Conservation (phyloP, 2,329 filamentous ascomycete species). For the Aureobasidium sp. region DNA sequence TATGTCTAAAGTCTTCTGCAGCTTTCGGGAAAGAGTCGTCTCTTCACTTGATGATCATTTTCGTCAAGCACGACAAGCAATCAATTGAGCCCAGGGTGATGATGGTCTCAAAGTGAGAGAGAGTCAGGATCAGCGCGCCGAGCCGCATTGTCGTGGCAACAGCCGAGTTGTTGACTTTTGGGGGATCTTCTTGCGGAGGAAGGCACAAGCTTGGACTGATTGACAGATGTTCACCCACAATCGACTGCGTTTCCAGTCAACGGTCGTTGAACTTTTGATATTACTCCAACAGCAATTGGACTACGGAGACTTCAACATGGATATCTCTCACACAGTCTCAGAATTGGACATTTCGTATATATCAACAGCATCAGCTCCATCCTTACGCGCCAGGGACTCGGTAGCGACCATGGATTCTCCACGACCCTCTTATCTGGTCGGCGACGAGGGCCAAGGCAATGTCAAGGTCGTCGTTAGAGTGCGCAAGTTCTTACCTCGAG, state of each 20-base stretch:
- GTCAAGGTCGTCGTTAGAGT: conserved; percentile 47
- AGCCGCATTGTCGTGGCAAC: not conserved
- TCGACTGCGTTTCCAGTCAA: conserved; percentile 5
- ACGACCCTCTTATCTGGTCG: conserved; percentile 17
- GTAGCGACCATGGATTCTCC: conserved; percentile 22
- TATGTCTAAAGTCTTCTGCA: not conserved
- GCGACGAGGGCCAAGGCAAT: conserved; percentile 38
- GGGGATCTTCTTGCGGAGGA: conserved; percentile 6
- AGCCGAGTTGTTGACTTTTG: conserved; percentile 9
- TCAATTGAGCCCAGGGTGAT: not conserved
- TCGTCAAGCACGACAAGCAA: not conserved
- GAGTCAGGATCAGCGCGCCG: not conserved
- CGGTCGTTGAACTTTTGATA: conserved; percentile 10
- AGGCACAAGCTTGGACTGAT: not conserved
- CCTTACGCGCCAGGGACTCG: conserved; percentile 33
- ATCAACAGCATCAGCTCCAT: conserved; percentile 34
- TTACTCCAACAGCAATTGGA: conserved; percentile 2
- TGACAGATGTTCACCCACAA: conserved; percentile 13
- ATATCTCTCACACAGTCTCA: not conserved
- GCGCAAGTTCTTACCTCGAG: conserved; percentile 41
- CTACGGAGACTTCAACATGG: not conserved
- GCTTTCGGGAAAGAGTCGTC: no score
- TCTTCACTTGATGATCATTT: not conserved
- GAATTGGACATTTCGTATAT: conserved; percentile 20
- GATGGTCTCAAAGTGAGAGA: not conserved